Conservation (phyloP, 106 monocot species). For the Allium fistulosum region DNA sequence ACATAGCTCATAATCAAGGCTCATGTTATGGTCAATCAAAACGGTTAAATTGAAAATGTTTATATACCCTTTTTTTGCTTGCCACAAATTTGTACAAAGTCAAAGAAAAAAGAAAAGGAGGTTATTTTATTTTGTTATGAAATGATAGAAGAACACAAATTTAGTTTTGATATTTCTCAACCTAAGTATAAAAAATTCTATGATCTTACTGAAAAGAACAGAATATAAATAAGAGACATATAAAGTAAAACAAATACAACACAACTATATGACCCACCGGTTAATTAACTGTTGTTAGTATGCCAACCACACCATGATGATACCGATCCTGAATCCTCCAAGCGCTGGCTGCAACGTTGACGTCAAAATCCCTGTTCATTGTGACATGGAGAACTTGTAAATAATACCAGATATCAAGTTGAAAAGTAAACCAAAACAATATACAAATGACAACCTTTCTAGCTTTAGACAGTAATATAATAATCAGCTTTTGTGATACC, state of each 20-base stretch:
- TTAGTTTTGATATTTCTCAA: no score
- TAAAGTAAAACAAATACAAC: background rate
- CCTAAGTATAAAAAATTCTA: no score
- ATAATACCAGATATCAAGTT: no score
- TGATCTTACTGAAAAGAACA: background rate
- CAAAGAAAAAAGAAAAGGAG: no score
- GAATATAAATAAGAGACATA: background rate
- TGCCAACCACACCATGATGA: conserved; percentile 99
- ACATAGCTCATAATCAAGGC: no score
- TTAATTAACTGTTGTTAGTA: conserved; percentile 87
- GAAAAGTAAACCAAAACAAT: background rate
- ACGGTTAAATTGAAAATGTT: no score
- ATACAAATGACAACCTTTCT: conserved; percentile 32
- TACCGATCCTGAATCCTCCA: conserved; percentile 13
- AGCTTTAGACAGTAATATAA: conserved; percentile 73
- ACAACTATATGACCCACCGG: conserved; percentile 34
- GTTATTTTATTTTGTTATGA: no score
- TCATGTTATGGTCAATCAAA: no score
- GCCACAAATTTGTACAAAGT: no score
- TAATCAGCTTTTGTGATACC: conserved; percentile 92
- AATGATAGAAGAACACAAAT: background rate
- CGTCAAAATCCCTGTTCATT: background rate
- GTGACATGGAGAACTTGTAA: no score
- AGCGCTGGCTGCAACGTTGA: conserved; percentile 22
- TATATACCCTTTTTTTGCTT: no score